Base-by-base conservation (phyloP, 2,329 filamentous ascomycete species). In the Diaporthe sp. region DNA sequence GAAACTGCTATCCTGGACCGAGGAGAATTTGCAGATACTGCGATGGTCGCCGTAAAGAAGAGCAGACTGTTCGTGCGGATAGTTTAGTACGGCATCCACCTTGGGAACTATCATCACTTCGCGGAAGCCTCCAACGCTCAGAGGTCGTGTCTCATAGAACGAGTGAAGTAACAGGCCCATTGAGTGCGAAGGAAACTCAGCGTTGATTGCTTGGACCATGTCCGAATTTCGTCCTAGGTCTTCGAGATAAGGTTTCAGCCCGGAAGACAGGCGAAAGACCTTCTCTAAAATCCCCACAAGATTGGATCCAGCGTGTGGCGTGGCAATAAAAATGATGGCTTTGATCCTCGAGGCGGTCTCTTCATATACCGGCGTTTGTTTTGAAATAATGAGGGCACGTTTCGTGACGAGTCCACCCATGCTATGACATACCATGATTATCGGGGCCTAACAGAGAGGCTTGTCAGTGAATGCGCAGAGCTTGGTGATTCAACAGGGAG, bases 101-200 rank as follows among this genome's bases (percentile, higher is more conserved):
- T 61, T 61, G 12, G 58, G 58, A 2, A 61, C 58, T 7, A 61
- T 61, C 58, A 61, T 61, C 12, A 61, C 58, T 9, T 61, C 58
- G 22, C 58, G 58, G 9, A 61, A 12, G 17, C 58, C 58, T 0
- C 58, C 58, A 2, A 61, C n/a, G 8, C 4, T 42, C 22, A 61
- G 9, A 10, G 58, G 58, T 42, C 9, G 28, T 6, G 58, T 61
- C 17, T 61, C 58, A 4, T 61, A 61, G 9, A 61, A 61, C 4
- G 58, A 61, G n/a, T 61, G 9, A 2, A 61, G 58, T 12, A 61
- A 17, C 10, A 61, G 9, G 28, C 20, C 37, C 6, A 61, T 1
- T 1, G 58, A 42, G n/a, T 61, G 22, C 5, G 58, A 25, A 2
- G 58, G 58, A 7, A 42, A 61, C 17, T 61, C 58, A 3, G 58